These are phyloP conservation scores for Tulasnella calospora DNA, from an alignment of 768 basidiomycete species.

Conservation along the genomic window DNA sequence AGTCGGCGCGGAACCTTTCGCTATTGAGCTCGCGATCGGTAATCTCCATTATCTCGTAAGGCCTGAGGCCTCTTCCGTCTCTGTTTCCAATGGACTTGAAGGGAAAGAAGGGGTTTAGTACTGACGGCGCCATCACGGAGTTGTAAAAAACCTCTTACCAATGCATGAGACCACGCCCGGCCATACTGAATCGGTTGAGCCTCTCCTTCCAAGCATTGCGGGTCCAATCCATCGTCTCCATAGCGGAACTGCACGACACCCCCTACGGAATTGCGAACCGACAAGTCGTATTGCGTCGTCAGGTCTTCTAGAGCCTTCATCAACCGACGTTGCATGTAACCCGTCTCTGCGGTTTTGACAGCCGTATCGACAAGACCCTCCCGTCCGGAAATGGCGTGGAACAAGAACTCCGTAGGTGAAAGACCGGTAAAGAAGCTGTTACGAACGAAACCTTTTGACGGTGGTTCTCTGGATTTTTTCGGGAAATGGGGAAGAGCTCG, in stretches of 20 bases:
- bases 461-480: constrained; percentile 93
- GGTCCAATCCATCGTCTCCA: constrained; percentile 95
- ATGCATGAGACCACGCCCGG: constrained; percentile 81
- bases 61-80: constrained; percentile 62
- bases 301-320: constrained; percentile 97
- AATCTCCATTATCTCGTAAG: constrained; percentile 77
- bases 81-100: constrained; percentile 59
- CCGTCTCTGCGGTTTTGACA: constrained; percentile 99
- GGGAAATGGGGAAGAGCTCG: constrained; percentile 68
- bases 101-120: neutral
- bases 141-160: constrained; percentile 43
- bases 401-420: constrained; percentile 90
- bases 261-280: constrained; percentile 89
- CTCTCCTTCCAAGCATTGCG: constrained; percentile 92
- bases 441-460: constrained; percentile 95
- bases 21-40: constrained; percentile 58
- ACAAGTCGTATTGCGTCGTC: constrained; percentile 91
- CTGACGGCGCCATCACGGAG: neutral
- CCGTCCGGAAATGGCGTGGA: constrained; percentile 97
- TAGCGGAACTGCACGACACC: constrained; percentile 96
- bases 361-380: constrained; percentile 99
- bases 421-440: constrained; percentile 96
- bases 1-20: constrained; percentile 60
- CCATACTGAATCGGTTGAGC: constrained; percentile 87
- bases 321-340: constrained; percentile 97